phyloP scores from a whole-genome alignment of 2,329 filamentous ascomycete species.

The Penicillium paneum region DNA sequence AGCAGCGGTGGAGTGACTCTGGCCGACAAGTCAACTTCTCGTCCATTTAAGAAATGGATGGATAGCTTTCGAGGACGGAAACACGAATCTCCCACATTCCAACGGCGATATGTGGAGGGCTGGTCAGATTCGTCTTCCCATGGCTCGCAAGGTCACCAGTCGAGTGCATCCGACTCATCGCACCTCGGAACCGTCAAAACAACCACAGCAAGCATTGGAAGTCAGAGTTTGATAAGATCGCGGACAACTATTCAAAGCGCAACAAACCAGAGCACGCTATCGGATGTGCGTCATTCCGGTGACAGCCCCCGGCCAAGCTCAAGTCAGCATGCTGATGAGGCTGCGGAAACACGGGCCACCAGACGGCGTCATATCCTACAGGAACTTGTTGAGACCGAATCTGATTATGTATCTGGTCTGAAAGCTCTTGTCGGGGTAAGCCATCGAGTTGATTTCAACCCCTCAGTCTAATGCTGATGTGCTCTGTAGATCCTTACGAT shows the following conservation, averaged over 20 bases:
- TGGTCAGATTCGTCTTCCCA: conserved; percentile 33
- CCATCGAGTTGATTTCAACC: neutral
- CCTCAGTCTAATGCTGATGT: conserved; percentile 28
- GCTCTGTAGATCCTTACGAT: conserved; percentile 66
- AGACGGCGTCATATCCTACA: conserved; percentile 77
- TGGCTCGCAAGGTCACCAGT: conserved; percentile 37
- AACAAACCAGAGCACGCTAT: conserved; percentile 52
- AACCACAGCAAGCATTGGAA: conserved; percentile 72
- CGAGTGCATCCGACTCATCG: conserved; percentile 67
- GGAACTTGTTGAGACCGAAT: conserved; percentile 81
- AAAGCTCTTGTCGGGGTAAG: conserved; percentile 81
- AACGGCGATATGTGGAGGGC: conserved; percentile 34
- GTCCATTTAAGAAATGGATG: conserved; percentile 41
- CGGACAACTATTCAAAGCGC: conserved; percentile 59
- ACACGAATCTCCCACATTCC: conserved; percentile 15
- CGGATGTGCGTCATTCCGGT: conserved; percentile 62
- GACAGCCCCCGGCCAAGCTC: conserved; percentile 53
- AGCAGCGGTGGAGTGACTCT: conserved; percentile 5
- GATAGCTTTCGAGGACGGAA: conserved; percentile 35
- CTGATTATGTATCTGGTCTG: conserved; percentile 82
- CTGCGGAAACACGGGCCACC: conserved; percentile 66
- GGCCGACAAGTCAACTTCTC: conserved; percentile 9
- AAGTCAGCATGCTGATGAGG: conserved; percentile 59
- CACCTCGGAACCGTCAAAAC: conserved; percentile 80
- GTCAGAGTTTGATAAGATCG: conserved; percentile 65